Percentiles rank a stretch among this genome's conserved stretches.
These are phyloP conservation scores for Trichoderma oligosporum DNA, from an alignment of 2,329 filamentous ascomycete species.

Conservation along the genomic window DNA sequence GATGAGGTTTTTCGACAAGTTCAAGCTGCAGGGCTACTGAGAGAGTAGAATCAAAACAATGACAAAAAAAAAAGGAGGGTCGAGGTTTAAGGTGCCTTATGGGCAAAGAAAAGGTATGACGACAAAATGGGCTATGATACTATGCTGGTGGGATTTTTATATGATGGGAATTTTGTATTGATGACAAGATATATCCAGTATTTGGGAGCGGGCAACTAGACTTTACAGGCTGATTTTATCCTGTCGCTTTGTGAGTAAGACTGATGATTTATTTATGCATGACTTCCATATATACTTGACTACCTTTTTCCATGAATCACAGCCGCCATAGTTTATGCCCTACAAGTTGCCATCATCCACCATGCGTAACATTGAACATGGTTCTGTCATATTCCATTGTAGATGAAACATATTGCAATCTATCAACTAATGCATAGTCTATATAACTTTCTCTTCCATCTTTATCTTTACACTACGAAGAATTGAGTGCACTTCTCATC, in stretches of 20 bases:
- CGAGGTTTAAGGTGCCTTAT: neutral
- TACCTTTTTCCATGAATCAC: too few relatives aligned
- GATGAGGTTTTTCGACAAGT: slow-evolving; percentile 15
- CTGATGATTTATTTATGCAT: neutral
- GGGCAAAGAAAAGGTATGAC: neutral
- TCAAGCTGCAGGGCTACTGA: slow-evolving; percentile 12
- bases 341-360: too few relatives aligned
- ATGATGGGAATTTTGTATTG: slow-evolving; percentile 1
- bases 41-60: neutral
- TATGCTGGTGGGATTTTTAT: neutral
- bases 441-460: neutral
- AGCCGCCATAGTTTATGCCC: too few relatives aligned
- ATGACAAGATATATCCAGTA: neutral
- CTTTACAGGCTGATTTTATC: neutral
- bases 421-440: neutral
- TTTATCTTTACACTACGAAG: neutral
- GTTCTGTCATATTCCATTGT: neutral
- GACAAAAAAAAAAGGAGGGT: too few relatives aligned
- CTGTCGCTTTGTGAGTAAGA: neutral
- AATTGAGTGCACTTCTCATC: neutral
- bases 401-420: neutral
- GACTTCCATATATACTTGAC: too few relatives aligned
- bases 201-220: neutral
- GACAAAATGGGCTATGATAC: neutral
- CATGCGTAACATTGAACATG: too few relatives aligned